A percentile compares a stretch with the other conserved stretches of the same genome.
phyloP scores from a whole-genome alignment of 2,329 filamentous ascomycete genomes.

The Thelonectria discophora region DNA sequence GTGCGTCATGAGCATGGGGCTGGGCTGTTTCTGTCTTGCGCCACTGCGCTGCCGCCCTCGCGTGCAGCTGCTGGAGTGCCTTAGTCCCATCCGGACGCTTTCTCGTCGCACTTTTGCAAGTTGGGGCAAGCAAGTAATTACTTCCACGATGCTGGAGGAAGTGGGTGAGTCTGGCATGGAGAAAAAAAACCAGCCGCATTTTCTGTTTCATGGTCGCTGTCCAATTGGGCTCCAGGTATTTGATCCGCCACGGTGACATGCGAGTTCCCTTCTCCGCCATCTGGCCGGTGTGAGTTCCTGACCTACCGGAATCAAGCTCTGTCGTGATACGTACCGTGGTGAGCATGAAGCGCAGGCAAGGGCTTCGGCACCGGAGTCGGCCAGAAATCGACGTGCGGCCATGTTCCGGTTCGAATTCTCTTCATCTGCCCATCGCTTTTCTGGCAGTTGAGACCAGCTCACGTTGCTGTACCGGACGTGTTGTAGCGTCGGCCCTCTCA shows the following conservation, averaged over 20 bases:
- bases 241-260: conserved; percentile 10
- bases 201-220: conserved; percentile 18
- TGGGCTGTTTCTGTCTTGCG: conserved; percentile 21
- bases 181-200: conserved; percentile 20
- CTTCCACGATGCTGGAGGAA: not conserved
- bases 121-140: not conserved
- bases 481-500: conserved; percentile 28
- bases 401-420: conserved; percentile 23
- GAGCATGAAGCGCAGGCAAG: conserved; percentile 1
- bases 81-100: conserved; percentile 18
- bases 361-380: not conserved
- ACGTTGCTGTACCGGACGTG: conserved; percentile 17
- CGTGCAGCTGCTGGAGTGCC: conserved; percentile 25
- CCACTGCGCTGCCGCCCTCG: conserved; percentile 22
- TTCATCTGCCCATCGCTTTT: conserved; percentile 20
- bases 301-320: not conserved
- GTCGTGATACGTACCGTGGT: not conserved
- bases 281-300: conserved; percentile 19
- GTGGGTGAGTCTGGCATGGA: conserved; percentile 24
- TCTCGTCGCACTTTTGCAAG: conserved; percentile 9
- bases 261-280: conserved; percentile 1
- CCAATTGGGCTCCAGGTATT: conserved; percentile 30
- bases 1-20: conserved; percentile 26
- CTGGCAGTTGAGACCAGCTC: conserved; percentile 20
- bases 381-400: conserved; percentile 17